Evolutionary conservation across 306 rosid genomes (phyloP), one percentile per base, ranked within the genome.

Genomic region (Prunus kanzakura): DNA sequence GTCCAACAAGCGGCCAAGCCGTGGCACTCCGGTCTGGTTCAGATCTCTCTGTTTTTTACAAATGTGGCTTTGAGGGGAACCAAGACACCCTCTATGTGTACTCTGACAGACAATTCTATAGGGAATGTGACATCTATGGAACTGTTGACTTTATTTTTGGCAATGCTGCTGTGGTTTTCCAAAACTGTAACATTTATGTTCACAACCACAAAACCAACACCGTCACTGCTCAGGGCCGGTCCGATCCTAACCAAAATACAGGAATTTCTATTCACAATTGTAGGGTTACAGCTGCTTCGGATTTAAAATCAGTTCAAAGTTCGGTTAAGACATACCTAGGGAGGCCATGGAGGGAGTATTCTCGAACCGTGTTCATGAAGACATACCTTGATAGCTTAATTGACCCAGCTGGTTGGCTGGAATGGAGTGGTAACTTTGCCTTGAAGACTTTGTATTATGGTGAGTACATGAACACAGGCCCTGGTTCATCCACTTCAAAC

Each of bases 21-120:
- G 97, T 93, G 80, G 98, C 98, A 20, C 64, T 93, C 2, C 91
- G 98, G 8, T 93, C 97, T 0, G 91, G 93, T 19, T 93, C 98
- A 3, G 98, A 93, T 57, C 82, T 88, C 13, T 91, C 97, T 6
- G 98, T 91, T 0, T 89, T 91, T 35, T 91, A 89, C 51, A 80
- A 23, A 32, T 93, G 98, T 23, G 62, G 96, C 22, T 89, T 93
- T 14, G 95, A 93, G 72, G 98, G 98, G 10, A 89, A 64, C 25
- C 98, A 93, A 80, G 98, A 93, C 80, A 93, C 98, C 38, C 83
- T 93, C 1, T 89, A 91, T 52, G 96, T 89, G 14, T 80, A 86
- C 43, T 87, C 98, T 0, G 83, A 88, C 16, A 73, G 98, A 13
- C 98, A 93, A 80, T 93, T 93, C 45, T 93, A 91, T 8, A 79